Conservation (phyloP, 495 filamentous ascomycete species). For the Copromyces sp. region DNA sequence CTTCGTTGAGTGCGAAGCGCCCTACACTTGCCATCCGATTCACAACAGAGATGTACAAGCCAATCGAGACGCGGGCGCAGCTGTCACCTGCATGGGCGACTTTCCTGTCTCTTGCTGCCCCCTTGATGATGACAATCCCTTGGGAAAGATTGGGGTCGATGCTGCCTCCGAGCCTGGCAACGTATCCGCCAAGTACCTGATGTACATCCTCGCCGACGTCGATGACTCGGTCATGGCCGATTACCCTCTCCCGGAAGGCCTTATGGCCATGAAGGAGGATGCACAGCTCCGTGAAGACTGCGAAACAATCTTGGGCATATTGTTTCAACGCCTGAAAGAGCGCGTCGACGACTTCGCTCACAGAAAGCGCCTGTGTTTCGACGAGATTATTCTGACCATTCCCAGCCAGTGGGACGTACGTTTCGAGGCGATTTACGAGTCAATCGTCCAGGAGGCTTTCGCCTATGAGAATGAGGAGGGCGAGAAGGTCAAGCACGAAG, state of each 20-base stretch:
- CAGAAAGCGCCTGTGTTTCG: not conserved
- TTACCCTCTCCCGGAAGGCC: slow-evolving; percentile 1
- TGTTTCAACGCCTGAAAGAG: not conserved
- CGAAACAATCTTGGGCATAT: not conserved
- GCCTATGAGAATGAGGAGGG: not conserved
- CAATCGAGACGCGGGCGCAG: not conserved
- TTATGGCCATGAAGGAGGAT: not conserved
- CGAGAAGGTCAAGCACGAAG: not conserved
- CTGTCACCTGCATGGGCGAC: not conserved
- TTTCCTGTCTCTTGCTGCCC: slow-evolving; percentile 2
- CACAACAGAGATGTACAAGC: not conserved
- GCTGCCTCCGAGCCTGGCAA: not conserved
- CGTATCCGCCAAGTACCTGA: slow-evolving; percentile 3
- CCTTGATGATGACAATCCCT: not conserved
- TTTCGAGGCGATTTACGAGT: not conserved
- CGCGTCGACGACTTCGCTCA: not conserved
- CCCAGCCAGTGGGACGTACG: slow-evolving; percentile 1
- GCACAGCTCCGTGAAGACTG: not conserved
- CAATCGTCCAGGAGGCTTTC: slow-evolving; percentile 1
- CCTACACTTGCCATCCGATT: not conserved
- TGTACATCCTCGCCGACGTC: slow-evolving; percentile 4
- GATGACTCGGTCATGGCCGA: not conserved
- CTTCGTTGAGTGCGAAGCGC: not conserved
- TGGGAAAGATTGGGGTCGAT: not conserved
- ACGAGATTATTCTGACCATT: not conserved